Conservation (phyloP, 148 eudicot genomes). For the Chenopodium suecicum region DNA sequence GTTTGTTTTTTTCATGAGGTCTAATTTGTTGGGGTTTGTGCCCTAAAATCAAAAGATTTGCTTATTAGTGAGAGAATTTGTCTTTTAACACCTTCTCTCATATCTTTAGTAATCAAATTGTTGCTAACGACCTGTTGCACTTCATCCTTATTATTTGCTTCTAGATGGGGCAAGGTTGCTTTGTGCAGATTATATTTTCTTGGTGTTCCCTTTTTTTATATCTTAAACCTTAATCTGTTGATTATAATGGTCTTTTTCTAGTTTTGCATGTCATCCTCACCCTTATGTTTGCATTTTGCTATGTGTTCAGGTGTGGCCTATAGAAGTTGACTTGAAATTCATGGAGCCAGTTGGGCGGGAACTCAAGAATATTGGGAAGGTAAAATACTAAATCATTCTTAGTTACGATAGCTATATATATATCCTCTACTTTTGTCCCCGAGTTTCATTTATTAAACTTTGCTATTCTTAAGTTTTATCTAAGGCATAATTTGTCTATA, state of each 20-base stretch:
- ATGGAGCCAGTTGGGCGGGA: constrained; percentile 90
- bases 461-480: too few species aligned
- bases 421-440: too few species aligned
- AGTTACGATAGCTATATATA: too few species aligned
- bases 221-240: background rate
- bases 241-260: background rate
- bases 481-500: background rate
- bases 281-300: background rate
- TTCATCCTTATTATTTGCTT: background rate
- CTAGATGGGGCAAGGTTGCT: background rate
- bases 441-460: too few species aligned
- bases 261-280: background rate
- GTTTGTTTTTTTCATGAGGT: background rate
- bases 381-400: constrained; percentile 23
- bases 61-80: background rate
- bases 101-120: background rate
- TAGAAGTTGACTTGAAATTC: constrained; percentile 77
- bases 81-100: background rate
- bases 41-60: background rate
- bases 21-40: background rate
- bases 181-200: background rate
- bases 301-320: constrained; percentile 79
- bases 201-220: background rate
- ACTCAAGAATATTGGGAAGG: constrained; percentile 80
- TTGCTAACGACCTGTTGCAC: background rate